Base-by-base conservation (phyloP, 805 yeast species). In the Pichia gijzeniarum region DNA sequence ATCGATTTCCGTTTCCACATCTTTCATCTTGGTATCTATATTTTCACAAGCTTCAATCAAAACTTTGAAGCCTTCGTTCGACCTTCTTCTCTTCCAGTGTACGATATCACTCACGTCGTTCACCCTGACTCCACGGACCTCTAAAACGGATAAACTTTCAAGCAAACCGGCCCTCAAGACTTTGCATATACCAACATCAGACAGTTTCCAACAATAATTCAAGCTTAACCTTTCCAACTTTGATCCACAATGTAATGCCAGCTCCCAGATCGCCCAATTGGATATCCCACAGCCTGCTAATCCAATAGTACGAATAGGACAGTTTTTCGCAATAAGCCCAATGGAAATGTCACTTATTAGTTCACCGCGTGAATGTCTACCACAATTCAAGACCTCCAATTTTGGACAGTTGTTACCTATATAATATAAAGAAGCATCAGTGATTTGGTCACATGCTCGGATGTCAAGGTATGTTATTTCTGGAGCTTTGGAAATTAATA, bases 211-310 rank as follows among this genome's bases (percentile, higher is more conserved):
- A 60, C 97, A 89, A 55, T 80, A 79, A 62, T 89, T 89, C 42
- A 89, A 60, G 7, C 95, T 83, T 18, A 89, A 66, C 43, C 96
- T 69, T 53, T 77, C 79, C 3, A 90, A 56, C 5, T 66, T 55
- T 1, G 59, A 55, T 5, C 65, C 66, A 22, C 77, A 65, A 43
- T 69, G 60, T 16, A 74, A 61, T 0, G 89, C 88, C 30, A 90
- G 64, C 55, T 84, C 90, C 95, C 95, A 87, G 14, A 90, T 67
- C 4, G 85, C 72, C 36, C 78, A 71, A 65, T 90, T 96, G 7
- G 85, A 77, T 17, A 90, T 74, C 37, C 76, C 70, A 61, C 96
- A 87, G 6, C 98, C 98, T 0, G 97, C 96, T 18, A 88, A 67
- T 0, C 97, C 97, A 37, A 90, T 67, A 0, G 96, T 88, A 38